Conservation (phyloP, 352 stramenopile species). For the Globisporangium acanthophoron region DNA sequence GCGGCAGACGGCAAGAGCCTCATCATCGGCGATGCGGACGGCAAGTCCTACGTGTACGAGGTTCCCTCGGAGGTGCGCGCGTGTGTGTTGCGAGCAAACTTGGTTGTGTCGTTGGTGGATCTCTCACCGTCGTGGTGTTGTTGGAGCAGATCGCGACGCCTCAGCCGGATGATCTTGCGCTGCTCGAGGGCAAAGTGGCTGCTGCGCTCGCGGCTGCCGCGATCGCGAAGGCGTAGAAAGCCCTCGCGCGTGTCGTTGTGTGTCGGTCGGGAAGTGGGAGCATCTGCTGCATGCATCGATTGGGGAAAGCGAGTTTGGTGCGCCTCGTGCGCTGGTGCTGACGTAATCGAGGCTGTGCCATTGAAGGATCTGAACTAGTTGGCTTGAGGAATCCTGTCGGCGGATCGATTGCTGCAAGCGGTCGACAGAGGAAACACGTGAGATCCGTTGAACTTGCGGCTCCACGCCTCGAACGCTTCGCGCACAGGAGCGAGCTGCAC, state of each 20-base stretch:
- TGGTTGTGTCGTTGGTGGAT: neutral
- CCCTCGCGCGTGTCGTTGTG: neutral
- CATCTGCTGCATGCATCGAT: neutral
- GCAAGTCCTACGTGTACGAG: constrained; percentile 72
- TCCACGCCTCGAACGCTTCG: constrained; percentile 52
- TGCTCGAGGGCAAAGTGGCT: constrained; percentile 64
- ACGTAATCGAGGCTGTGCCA: neutral
- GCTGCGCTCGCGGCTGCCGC: constrained; percentile 36
- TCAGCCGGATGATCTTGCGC: constrained; percentile 49
- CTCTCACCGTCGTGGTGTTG: constrained; percentile 6
- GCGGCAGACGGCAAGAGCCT: constrained; percentile 71
- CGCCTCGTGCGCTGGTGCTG: too few species aligned
- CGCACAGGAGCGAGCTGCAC: constrained; percentile 33
- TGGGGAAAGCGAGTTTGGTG: too few species aligned
- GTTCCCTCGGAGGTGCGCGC: constrained; percentile 63
- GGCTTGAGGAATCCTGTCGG: too few species aligned
- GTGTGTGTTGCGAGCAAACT: constrained; percentile 1
- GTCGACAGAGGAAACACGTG: constrained; percentile 24
- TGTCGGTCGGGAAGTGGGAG: neutral
- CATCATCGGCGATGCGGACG: constrained; percentile 71
- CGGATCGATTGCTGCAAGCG: neutral
- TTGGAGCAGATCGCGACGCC: constrained; percentile 48
- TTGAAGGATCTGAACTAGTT: too few species aligned
- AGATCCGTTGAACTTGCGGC: constrained; percentile 44
- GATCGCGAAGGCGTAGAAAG: constrained; percentile 29